phyloP scores from a whole-genome alignment of 176 grass and related monocot genomes.

The Eragrostis nindensis region DNA sequence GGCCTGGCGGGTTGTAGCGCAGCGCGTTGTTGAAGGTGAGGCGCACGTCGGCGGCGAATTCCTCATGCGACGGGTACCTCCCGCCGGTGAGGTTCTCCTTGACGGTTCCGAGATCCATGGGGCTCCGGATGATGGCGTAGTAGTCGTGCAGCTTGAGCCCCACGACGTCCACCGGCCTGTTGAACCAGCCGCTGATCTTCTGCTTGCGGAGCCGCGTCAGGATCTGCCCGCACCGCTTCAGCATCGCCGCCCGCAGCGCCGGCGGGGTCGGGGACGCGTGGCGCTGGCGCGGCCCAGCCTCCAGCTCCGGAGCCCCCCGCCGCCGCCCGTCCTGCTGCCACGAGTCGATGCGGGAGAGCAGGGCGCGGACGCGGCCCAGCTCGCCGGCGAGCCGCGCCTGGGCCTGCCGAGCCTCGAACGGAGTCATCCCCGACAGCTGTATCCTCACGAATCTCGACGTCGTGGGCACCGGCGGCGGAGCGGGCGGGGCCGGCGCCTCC shows the following conservation, averaged over 20 bases:
- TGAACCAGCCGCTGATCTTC: slow-evolving; percentile 82
- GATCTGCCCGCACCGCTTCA: slow-evolving; percentile 74
- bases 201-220: slow-evolving; percentile 66
- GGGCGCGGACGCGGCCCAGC: slow-evolving; percentile 67
- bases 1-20: slow-evolving; percentile 73
- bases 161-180: slow-evolving; percentile 72
- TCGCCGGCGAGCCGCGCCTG: slow-evolving; percentile 68
- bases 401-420: slow-evolving; percentile 54
- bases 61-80: slow-evolving; percentile 57
- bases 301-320: background rate
- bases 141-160: slow-evolving; percentile 84
- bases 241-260: slow-evolving; percentile 51
- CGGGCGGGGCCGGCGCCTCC: background rate
- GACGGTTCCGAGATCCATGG: slow-evolving; percentile 97
- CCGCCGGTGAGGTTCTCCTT: slow-evolving; percentile 61
- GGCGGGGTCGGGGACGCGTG: slow-evolving; percentile 1
- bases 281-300: background rate
- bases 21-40: slow-evolving; percentile 88
- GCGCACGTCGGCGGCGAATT: slow-evolving; percentile 65
- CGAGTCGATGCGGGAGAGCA: slow-evolving; percentile 65
- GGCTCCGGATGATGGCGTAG: slow-evolving; percentile 69
- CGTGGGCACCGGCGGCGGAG: slow-evolving; percentile 2
- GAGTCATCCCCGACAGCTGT: slow-evolving; percentile 45
- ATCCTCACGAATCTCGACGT: slow-evolving; percentile 41
- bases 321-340: slow-evolving; percentile 23